Evolutionary conservation across 2,329 filamentous ascomycete species (phyloP).

Genomic region (Sphaceloma murrayae): DNA sequence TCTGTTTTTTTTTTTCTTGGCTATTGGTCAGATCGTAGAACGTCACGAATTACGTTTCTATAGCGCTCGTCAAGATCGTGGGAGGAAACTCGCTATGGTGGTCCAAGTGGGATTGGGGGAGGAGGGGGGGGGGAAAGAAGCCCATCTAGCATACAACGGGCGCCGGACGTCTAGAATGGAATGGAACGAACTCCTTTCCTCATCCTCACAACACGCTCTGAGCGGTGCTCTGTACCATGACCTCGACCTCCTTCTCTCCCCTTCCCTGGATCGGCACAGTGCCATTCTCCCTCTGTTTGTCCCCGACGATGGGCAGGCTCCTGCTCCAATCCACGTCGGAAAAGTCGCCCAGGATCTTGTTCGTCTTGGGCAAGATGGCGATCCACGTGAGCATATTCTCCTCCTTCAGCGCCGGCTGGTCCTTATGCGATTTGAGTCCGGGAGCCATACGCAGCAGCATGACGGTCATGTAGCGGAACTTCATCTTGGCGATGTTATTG

Average conservation of each 20-base stretch:
- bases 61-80: too few species aligned
- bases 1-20: too few species aligned
- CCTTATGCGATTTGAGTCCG: slow-evolving; percentile 3
- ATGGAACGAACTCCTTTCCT: neutral
- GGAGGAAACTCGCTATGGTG: too few species aligned
- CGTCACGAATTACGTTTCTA: too few species aligned
- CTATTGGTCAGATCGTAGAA: too few species aligned
- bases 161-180: neutral
- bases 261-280: neutral
- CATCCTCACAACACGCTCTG: neutral
- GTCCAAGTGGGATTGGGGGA: too few species aligned
- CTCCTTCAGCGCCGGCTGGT: slow-evolving; percentile 6
- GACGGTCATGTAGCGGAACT: slow-evolving; percentile 15
- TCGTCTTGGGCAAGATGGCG: slow-evolving; percentile 15
- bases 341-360: slow-evolving; percentile 14
- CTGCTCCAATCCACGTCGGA: slow-evolving; percentile 1
- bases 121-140: too few species aligned
- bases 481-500: slow-evolving; percentile 12
- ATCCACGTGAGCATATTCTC: slow-evolving; percentile 14
- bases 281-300: neutral
- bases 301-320: slow-evolving; percentile 1
- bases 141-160: too few species aligned
- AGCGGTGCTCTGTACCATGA: neutral
- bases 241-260: neutral
- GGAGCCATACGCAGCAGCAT: slow-evolving; percentile 11